phyloP scores from a whole-genome alignment of 2,329 filamentous ascomycete genomes.

The Exophiala bonariae region DNA sequence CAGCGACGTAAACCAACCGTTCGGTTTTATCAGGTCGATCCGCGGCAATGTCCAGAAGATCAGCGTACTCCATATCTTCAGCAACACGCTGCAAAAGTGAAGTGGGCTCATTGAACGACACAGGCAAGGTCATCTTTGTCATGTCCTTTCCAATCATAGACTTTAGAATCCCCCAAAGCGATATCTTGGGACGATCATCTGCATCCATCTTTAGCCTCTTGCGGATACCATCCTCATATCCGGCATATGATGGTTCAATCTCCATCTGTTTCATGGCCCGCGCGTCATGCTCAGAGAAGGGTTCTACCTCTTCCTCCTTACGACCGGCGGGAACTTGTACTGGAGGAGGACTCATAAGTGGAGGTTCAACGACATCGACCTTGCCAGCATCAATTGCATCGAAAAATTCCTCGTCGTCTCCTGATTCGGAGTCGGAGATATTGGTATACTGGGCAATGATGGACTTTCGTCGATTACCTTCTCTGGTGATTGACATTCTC shows the following conservation, averaged over 20 bases:
- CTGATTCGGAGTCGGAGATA: conserved; percentile 72
- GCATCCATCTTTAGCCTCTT: conserved; percentile 81
- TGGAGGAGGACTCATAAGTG: conserved; percentile 36
- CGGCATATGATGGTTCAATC: conserved; percentile 76
- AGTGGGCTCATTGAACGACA: conserved; percentile 98
- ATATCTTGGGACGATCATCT: conserved; percentile 90
- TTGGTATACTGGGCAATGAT: conserved; percentile 70
- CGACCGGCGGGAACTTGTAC: conserved; percentile 27
- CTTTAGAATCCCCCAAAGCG: conserved; percentile 94
- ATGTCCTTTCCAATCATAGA: conserved; percentile 99
- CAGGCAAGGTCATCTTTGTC: conserved; percentile 98
- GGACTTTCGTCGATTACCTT: conserved; percentile 60
- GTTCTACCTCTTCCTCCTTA: conserved; percentile 46
- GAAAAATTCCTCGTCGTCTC: conserved; percentile 92
- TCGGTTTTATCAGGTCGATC: conserved; percentile 85
- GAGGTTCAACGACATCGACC: conserved; percentile 70
- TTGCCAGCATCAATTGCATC: conserved; percentile 94
- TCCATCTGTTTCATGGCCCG: conserved; percentile 57
- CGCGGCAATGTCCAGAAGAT: conserved; percentile 84
- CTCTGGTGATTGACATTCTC: conserved; percentile 30
- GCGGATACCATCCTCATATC: conserved; percentile 87
- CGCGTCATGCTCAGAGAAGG: conserved; percentile 40
- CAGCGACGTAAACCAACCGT: conserved; percentile 89
- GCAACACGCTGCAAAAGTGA: conserved; percentile 91
- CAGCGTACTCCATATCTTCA: conserved; percentile 97